phyloP scores from a whole-genome alignment of 495 filamentous ascomycete species.

The Penicillium macrosclerotiorum region DNA sequence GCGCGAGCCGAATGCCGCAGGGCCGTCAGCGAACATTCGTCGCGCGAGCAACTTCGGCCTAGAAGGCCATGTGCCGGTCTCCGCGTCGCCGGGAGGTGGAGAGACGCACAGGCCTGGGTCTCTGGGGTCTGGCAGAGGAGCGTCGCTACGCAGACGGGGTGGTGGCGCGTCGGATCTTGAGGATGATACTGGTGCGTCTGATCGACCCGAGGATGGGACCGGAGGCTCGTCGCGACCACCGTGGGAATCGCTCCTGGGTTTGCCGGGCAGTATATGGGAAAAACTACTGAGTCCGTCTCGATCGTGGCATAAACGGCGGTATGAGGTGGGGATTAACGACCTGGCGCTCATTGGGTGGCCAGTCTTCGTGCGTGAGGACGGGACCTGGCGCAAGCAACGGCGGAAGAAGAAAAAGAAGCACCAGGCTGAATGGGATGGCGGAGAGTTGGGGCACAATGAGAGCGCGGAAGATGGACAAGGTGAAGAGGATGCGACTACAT shows the following conservation, averaged over 20 bases:
- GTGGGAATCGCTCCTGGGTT: constrained; percentile 77
- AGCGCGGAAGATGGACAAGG: constrained; percentile 37
- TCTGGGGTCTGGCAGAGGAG: constrained; percentile 39
- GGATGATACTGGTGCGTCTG: constrained; percentile 43
- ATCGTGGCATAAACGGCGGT: constrained; percentile 80
- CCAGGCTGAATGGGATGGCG: constrained; percentile 38
- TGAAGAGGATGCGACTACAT: constrained; percentile 29
- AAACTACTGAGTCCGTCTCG: constrained; percentile 77
- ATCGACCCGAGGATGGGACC: constrained; percentile 55
- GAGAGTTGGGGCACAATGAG: constrained; percentile 42
- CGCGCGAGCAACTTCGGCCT: constrained; percentile 41
- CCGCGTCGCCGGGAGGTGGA: constrained; percentile 28
- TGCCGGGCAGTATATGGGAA: constrained; percentile 74
- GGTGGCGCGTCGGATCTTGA: constrained; percentile 40
- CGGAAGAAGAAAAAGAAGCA: constrained; percentile 58
- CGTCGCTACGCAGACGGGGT: constrained; percentile 34
- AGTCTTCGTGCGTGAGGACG: constrained; percentile 82
- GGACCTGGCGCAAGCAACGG: constrained; percentile 75
- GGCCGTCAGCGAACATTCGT: too few species aligned
- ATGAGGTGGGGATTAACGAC: constrained; percentile 83
- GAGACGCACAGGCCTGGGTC: constrained; percentile 42
- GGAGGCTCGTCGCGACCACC: constrained; percentile 49
- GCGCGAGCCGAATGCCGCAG: constrained; percentile 13
- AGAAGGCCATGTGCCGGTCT: constrained; percentile 29
- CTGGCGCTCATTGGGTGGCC: constrained; percentile 84